These are phyloP conservation scores for Neurospora africana DNA, from an alignment of 495 filamentous ascomycete genomes.

Conservation along the genomic window DNA sequence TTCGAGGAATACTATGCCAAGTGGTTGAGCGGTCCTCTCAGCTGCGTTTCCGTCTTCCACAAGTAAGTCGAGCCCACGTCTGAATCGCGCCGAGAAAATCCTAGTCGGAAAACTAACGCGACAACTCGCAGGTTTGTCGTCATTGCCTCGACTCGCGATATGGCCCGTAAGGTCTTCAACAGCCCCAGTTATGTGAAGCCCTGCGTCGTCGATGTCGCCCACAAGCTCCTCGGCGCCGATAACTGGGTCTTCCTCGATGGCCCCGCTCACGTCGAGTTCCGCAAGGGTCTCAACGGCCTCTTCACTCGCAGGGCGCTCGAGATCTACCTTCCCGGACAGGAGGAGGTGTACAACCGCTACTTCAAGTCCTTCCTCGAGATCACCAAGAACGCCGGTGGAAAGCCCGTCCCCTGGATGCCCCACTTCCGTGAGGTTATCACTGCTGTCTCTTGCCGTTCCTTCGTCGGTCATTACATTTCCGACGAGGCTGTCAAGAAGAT, in stretches of 20 bases:
- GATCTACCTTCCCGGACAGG: conserved; percentile 81
- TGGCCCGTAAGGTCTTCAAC: conserved; percentile 96
- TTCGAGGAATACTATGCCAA: conserved; percentile 85
- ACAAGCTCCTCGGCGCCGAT: conserved; percentile 81
- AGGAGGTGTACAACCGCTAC: conserved; percentile 83
- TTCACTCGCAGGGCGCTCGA: conserved; percentile 88
- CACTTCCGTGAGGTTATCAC: conserved; percentile 94
- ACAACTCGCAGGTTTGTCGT: conserved; percentile 70
- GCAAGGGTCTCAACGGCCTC: conserved; percentile 88
- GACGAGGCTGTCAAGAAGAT: conserved; percentile 89
- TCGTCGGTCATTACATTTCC: conserved; percentile 90
- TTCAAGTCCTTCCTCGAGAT: conserved; percentile 67
- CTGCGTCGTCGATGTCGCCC: conserved; percentile 89
- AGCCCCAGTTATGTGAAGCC: conserved; percentile 87
- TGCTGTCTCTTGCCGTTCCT: conserved; percentile 87
- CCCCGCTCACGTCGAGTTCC: conserved; percentile 89
- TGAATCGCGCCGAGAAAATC: neutral
- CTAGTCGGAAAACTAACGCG: neutral
- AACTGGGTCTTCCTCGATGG: conserved; percentile 99
- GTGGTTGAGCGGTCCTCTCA: conserved; percentile 82
- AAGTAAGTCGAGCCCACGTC: conserved; percentile 52
- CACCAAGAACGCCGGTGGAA: conserved; percentile 55
- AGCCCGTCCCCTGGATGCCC: conserved; percentile 79
- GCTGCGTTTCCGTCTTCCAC: conserved; percentile 98
- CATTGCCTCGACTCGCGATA: conserved; percentile 89